A percentile compares a stretch with the other conserved stretches of the same genome.
These are phyloP conservation scores for Bremia lactucae DNA, from an alignment of 352 stramenopile species.

Conservation along the genomic window DNA sequence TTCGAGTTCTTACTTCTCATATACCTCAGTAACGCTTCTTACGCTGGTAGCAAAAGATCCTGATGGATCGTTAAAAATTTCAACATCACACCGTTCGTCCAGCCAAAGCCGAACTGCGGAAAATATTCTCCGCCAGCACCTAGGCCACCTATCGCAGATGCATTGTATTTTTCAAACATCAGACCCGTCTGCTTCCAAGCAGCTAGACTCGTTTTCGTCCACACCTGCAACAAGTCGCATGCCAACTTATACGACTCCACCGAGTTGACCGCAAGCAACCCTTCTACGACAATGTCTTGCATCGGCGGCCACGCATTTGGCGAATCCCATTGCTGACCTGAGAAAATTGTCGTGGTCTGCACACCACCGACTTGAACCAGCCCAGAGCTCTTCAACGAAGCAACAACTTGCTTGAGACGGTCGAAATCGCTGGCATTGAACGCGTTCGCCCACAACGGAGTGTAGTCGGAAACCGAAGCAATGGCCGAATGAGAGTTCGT, in stretches of 20 bases:
- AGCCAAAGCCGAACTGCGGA: slow-evolving; percentile 82
- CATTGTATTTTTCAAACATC: slow-evolving; percentile 89
- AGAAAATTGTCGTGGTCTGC: slow-evolving; percentile 53
- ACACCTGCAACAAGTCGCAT: slow-evolving; percentile 40
- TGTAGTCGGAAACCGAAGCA: slow-evolving; percentile 58
- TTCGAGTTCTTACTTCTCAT: background rate
- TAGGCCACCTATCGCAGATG: slow-evolving; percentile 44
- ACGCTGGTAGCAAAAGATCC: slow-evolving; percentile 35
- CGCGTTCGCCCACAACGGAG: slow-evolving; percentile 66
- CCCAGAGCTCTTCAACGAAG: slow-evolving; percentile 39
- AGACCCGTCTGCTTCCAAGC: slow-evolving; percentile 60
- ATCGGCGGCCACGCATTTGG: slow-evolving; percentile 82
- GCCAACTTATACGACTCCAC: slow-evolving; percentile 40
- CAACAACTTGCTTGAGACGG: slow-evolving; percentile 36
- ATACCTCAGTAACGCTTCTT: too few relatives aligned
- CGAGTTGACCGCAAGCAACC: slow-evolving; percentile 44
- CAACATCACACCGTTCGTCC: slow-evolving; percentile 81
- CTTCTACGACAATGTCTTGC: slow-evolving; percentile 76
- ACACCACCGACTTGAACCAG: slow-evolving; percentile 58
- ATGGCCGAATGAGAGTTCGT: slow-evolving; percentile 30
- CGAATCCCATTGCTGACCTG: slow-evolving; percentile 81
- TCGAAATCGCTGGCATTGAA: slow-evolving; percentile 36
- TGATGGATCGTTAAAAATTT: slow-evolving; percentile 79
- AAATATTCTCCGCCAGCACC: slow-evolving; percentile 83
- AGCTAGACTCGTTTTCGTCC: slow-evolving; percentile 45